Evolutionary conservation across 257 asterid species (phyloP), one percentile per base, ranked within the genome.

Genomic region (Gynochthodes officinalis): DNA sequence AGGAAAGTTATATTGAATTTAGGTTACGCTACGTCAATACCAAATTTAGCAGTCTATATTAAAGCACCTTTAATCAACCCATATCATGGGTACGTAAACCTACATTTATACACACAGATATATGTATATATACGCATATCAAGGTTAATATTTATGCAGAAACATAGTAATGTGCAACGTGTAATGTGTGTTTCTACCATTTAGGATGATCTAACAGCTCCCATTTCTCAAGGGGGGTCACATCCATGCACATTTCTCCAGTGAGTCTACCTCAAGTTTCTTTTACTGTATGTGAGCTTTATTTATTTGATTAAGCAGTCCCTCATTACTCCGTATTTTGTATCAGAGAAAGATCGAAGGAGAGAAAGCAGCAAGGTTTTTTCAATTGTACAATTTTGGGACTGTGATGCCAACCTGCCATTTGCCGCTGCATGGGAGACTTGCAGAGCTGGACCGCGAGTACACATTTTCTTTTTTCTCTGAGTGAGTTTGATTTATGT

Each of bases 31-130:
- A 59, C 75, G 32, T 71, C 52, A 53, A 57, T 55, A 40, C 75
- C 74, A 73, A 64, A 77, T 74, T 66, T 66, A 67, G 77, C 9
- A 70, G 43, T 62, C 75, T 67, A 65, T 30, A 27, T 12, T n/a
- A 76, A 72, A 42, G 57, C 67, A 70, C 28, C 82, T 77, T 72
- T 76, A 76, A 74, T 73, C 76, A 77, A 37, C 79, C 65, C 70
- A 73, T 54, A 64, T 57, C 72, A 65, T 35, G 49, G 37, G 72
- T 80, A 69, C 79, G 37, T 70, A 25, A 30, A 40, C 57, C 69
- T 66, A 66, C 42, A 64, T 39, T n/a, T n/a, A n/a, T n/a, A n/a
- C n/a, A n/a, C n/a, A n/a, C n/a, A n/a, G n/a, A n/a, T n/a, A n/a
- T n/a, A n/a, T n/a, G n/a, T n/a, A n/a, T n/a, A n/a, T n/a, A n/a